Evolutionary conservation across 2,329 filamentous ascomycete species (phyloP).

Genomic region (Colletotrichum phormii): DNA sequence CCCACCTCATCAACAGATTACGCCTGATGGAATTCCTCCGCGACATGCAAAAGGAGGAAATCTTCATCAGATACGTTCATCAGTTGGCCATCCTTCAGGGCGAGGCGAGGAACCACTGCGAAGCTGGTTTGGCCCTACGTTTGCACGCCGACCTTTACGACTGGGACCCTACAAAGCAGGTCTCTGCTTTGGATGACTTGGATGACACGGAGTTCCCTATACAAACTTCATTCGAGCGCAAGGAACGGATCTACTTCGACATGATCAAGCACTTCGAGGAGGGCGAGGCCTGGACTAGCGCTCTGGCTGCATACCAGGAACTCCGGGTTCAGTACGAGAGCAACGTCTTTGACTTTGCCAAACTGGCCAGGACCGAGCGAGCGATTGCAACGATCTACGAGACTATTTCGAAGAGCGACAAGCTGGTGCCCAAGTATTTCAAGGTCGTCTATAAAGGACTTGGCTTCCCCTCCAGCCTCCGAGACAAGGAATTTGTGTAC

Average conservation of each 20-base stretch:
- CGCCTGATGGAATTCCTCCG: slow-evolving; percentile 95
- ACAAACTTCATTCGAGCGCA: slow-evolving; percentile 91
- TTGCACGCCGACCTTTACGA: slow-evolving; percentile 93
- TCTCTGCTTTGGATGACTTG: slow-evolving; percentile 76
- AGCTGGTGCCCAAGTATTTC: slow-evolving; percentile 86
- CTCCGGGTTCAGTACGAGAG: slow-evolving; percentile 91
- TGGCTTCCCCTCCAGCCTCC: slow-evolving; percentile 82
- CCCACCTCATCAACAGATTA: slow-evolving; percentile 87
- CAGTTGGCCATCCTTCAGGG: slow-evolving; percentile 85
- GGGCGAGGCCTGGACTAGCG: slow-evolving; percentile 92
- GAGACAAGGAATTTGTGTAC: slow-evolving; percentile 94
- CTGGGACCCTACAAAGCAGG: slow-evolving; percentile 80
- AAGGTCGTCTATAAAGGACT: slow-evolving; percentile 90
- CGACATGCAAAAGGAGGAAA: slow-evolving; percentile 97
- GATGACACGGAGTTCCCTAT: slow-evolving; percentile 81
- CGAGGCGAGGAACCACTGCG: slow-evolving; percentile 81
- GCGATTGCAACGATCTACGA: slow-evolving; percentile 96
- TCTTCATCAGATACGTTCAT: slow-evolving; percentile 95
- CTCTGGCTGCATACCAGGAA: slow-evolving; percentile 88
- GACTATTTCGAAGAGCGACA: slow-evolving; percentile 84
- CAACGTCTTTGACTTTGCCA: slow-evolving; percentile 90
- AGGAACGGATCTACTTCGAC: slow-evolving; percentile 90
- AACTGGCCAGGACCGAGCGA: slow-evolving; percentile 88
- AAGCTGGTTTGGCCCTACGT: slow-evolving; percentile 88
- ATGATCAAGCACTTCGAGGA: slow-evolving; percentile 97